Evolutionary conservation across 805 yeast genomes (phyloP).

Genomic region (Myxozyma vanderwaltii): DNA sequence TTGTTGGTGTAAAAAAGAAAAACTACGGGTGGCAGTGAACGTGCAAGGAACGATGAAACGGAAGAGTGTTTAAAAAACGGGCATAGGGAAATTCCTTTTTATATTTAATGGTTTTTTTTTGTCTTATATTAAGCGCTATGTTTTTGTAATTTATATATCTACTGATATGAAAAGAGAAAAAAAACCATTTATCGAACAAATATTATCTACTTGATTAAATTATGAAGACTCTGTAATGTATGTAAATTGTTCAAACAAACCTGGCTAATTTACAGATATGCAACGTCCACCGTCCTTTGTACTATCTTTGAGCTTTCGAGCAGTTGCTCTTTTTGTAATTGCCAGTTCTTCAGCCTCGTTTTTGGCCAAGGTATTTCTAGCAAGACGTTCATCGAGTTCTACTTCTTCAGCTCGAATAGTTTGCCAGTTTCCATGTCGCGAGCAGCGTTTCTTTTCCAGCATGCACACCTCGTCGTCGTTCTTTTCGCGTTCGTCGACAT

Average conservation of each 20-base stretch:
- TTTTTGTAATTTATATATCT: constrained; percentile 20
- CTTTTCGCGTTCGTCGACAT: background rate
- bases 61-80: constrained; percentile 4
- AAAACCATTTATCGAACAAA: background rate
- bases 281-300: constrained; percentile 20
- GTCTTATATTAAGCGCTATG: constrained; percentile 4
- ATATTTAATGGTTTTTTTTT: constrained; percentile 1
- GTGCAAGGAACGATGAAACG: background rate
- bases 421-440: constrained; percentile 35
- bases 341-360: constrained; percentile 15
- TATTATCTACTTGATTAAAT: too few species aligned
- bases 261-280: background rate
- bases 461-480: constrained; percentile 28
- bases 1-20: constrained; percentile 24
- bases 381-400: constrained; percentile 27
- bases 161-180: constrained; percentile 10
- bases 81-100: background rate
- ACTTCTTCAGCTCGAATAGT: constrained; percentile 30
- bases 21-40: background rate
- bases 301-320: constrained; percentile 25
- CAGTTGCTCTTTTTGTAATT: constrained; percentile 12
- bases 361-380: constrained; percentile 7
- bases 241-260: too few species aligned
- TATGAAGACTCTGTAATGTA: too few species aligned
- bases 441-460: constrained; percentile 34